Conservation (phyloP, 2,329 filamentous ascomycete genomes). For the Helotiales sp. region DNA sequence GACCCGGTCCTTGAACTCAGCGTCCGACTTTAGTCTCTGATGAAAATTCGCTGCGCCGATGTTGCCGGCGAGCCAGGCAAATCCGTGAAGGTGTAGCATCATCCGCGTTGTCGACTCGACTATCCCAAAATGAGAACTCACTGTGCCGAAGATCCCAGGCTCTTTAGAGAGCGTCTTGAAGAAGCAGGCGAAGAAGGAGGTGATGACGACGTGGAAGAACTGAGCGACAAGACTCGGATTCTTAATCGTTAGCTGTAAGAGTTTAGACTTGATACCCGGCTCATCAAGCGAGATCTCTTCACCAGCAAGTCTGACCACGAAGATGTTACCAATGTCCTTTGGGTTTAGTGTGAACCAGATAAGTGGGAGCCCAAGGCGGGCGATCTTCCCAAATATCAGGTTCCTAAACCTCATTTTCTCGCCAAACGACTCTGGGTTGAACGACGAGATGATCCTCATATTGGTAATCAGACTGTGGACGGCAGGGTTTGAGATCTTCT, state of each 20-base stretch:
- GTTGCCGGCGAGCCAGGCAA: not conserved
- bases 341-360: conserved; percentile 25
- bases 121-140: too few species aligned
- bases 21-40: not conserved
- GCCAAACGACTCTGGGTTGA: conserved; percentile 23
- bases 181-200: not conserved
- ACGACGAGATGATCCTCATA: conserved; percentile 27
- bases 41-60: not conserved
- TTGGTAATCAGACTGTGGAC: conserved; percentile 27
- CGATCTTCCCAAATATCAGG: conserved; percentile 20
- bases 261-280: not conserved
- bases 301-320: not conserved
- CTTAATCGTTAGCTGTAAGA: not conserved
- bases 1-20: not conserved
- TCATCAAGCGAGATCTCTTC: not conserved
- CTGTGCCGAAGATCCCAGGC: not conserved
- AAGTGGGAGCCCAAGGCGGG: conserved; percentile 17
- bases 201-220: not conserved
- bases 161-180: not conserved
- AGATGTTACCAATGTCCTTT: conserved; percentile 15
- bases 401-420: conserved; percentile 23
- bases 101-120: not conserved
- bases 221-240: not conserved
- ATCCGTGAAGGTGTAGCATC: not conserved
- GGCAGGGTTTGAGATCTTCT: conserved; percentile 26